Conservation (phyloP, 768 basidiomycete genomes). For the Ephemerocybe angulata region DNA sequence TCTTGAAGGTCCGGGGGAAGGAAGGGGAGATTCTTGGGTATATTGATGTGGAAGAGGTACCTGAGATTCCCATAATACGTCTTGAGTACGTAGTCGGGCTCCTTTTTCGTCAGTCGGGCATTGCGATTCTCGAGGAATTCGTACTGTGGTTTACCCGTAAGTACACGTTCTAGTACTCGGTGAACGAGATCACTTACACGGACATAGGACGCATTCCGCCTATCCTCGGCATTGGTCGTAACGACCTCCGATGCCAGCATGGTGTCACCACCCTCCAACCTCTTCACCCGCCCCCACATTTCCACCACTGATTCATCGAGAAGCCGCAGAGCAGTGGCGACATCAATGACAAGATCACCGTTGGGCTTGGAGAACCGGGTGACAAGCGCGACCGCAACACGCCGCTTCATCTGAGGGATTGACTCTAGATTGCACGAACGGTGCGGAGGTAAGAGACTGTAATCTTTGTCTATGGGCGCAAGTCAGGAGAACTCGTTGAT, state of each 20-base stretch:
- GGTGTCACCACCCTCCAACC: not conserved
- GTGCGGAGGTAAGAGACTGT: not conserved
- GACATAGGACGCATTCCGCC: not conserved
- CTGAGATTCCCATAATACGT: not conserved
- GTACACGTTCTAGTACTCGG: too few species aligned
- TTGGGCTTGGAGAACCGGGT: not conserved
- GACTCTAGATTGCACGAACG: not conserved
- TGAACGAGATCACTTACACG: not conserved
- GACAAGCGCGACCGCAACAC: not conserved
- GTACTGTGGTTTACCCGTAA: too few species aligned
- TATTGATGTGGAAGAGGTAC: not conserved
- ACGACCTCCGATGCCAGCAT: slow-evolving; percentile 1
- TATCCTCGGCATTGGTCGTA: not conserved
- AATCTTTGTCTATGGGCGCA: not conserved
- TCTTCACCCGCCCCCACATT: not conserved
- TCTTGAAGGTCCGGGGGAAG: not conserved
- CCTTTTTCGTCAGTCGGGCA: not conserved
- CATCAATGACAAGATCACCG: not conserved
- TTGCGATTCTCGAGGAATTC: not conserved
- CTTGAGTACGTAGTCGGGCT: not conserved
- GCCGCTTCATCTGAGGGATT: not conserved
- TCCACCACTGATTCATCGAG: too few species aligned
- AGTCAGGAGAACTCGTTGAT: not conserved
- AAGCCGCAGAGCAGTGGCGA: not conserved
- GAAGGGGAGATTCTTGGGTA: not conserved